phyloP scores from a whole-genome alignment of 768 basidiomycete genomes.

The Coprinopsis strossmayeri region DNA sequence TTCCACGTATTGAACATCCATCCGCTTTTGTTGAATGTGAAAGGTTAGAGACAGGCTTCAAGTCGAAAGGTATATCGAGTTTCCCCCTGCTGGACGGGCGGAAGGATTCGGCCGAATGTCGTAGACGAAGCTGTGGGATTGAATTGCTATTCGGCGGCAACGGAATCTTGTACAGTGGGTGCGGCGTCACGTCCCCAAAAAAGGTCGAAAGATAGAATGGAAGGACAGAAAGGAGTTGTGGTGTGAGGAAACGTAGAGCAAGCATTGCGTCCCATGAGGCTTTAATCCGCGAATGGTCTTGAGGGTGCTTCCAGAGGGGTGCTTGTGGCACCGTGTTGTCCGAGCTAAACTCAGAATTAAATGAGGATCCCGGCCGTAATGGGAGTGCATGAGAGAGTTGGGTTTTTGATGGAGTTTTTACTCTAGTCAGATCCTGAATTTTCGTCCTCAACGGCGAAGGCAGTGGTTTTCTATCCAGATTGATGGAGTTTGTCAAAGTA shows the following conservation, averaged over 20 bases:
- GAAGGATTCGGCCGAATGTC: conserved; percentile 24
- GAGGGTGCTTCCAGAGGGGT: conserved; percentile 29
- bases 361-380: background rate
- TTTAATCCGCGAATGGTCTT: conserved; percentile 57
- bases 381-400: background rate
- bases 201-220: conserved; percentile 61
- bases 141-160: conserved; percentile 45
- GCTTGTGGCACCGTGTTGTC: background rate
- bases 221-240: conserved; percentile 49
- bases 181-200: conserved; percentile 47
- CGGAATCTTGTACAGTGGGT: conserved; percentile 41
- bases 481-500: conserved; percentile 4
- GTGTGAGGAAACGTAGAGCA: conserved; percentile 44
- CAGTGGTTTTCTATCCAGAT: conserved; percentile 14
- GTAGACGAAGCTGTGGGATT: conserved; percentile 11
- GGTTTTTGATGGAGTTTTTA: background rate
- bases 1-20: conserved; percentile 8
- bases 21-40: conserved; percentile 14
- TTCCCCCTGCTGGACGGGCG: conserved; percentile 9
- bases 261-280: conserved; percentile 68
- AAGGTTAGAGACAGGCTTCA: conserved; percentile 15
- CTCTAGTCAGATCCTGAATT: background rate
- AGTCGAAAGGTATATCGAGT: conserved; percentile 17
- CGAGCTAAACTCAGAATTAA: background rate
- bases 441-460: conserved; percentile 2